A percentile compares a stretch with the other conserved stretches of the same genome.
phyloP scores from a whole-genome alignment of 1,284 basidiomycete species.

The Ceraceosorus guamensis region DNA sequence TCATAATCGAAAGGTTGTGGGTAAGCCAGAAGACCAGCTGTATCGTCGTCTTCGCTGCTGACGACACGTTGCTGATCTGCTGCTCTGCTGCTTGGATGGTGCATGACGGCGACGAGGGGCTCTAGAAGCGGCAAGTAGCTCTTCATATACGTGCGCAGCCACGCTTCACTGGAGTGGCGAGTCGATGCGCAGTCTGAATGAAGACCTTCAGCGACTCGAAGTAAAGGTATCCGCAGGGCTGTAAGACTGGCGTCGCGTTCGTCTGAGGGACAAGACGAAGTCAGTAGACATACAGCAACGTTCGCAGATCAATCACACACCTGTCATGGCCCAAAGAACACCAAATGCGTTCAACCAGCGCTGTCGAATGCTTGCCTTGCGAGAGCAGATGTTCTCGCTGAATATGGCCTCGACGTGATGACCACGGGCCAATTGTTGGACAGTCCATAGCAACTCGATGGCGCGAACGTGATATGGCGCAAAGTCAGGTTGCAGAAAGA shows the following conservation, averaged over 20 bases:
- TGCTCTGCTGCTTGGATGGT: no score
- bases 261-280: no score
- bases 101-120: constrained; percentile 25
- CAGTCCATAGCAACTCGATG: constrained; percentile 73
- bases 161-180: constrained; percentile 24
- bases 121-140: constrained; percentile 31
- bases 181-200: constrained; percentile 19
- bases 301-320: constrained; percentile 37
- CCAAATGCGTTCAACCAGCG: constrained; percentile 80
- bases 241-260: no score
- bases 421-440: constrained; percentile 15
- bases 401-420: constrained; percentile 21
- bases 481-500: constrained; percentile 44
- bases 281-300: no score
- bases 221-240: constrained; percentile 59
- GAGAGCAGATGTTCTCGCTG: constrained; percentile 12
- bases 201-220: constrained; percentile 75
- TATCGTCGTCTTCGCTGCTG: no score
- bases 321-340: constrained; percentile 79
- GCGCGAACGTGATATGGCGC: constrained; percentile 73
- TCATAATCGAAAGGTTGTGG: no score
- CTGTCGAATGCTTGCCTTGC: neutral
- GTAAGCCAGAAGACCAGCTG: no score
- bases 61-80: no score
- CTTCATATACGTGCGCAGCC: constrained; percentile 32